Evolutionary conservation across 2,329 filamentous ascomycete genomes (phyloP).

Genomic region (Ascochyta koolunga): DNA sequence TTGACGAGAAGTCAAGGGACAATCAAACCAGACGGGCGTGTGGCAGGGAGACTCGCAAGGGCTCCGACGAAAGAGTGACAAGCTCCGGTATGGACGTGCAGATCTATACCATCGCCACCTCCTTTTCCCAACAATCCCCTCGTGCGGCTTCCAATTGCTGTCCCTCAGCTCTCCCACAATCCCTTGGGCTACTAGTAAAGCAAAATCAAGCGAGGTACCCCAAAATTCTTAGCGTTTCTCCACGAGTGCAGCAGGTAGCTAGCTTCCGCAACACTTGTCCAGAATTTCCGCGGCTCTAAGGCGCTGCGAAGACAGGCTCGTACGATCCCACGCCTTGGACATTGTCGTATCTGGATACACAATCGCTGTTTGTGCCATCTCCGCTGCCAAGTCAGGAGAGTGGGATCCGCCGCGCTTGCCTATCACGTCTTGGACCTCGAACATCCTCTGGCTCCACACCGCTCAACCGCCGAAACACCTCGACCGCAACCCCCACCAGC

Average conservation of each 20-base stretch:
- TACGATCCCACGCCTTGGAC: neutral
- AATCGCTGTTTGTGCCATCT: constrained; percentile 10
- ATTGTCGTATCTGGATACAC: constrained; percentile 2
- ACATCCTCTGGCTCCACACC: constrained; percentile 36
- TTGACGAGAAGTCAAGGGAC: constrained; percentile 21
- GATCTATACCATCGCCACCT: constrained; percentile 21
- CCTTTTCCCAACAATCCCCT: constrained; percentile 15
- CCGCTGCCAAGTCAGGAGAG: constrained; percentile 6
- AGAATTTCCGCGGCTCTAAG: constrained; percentile 16
- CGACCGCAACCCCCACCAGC: constrained; percentile 27
- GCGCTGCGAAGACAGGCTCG: neutral
- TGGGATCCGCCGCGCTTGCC: constrained; percentile 35
- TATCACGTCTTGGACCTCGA: constrained; percentile 33
- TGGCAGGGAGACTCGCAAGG: constrained; percentile 8
- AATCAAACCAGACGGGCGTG: constrained; percentile 52
- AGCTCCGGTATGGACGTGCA: constrained; percentile 6
- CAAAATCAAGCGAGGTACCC: constrained; percentile 29
- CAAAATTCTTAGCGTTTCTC: constrained; percentile 27
- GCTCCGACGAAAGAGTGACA: constrained; percentile 7
- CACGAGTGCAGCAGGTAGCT: constrained; percentile 22
- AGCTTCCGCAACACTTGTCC: constrained; percentile 34
- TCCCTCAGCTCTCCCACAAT: constrained; percentile 11
- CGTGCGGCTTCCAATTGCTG: constrained; percentile 6
- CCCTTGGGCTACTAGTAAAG: constrained; percentile 24
- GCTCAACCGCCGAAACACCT: constrained; percentile 35